Conservation (phyloP, 441 rosid species). For the Biscutella laevigata region DNA sequence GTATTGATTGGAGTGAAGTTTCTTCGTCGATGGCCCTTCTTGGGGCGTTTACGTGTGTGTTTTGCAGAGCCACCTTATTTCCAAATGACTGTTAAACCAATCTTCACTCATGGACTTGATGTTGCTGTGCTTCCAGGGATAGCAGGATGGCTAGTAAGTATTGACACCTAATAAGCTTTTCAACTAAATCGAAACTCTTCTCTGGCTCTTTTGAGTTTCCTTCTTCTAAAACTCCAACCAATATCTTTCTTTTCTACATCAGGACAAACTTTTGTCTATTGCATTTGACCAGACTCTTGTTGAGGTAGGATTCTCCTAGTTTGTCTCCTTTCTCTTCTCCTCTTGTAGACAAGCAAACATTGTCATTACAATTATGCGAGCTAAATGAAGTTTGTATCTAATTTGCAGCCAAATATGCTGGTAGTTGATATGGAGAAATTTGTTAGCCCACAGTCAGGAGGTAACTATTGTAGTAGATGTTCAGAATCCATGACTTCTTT, state of each 20-base stretch:
- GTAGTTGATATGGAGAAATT: conserved; percentile 89
- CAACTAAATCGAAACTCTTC: not conserved
- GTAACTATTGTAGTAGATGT: conserved; percentile 21
- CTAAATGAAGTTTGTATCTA: not conserved
- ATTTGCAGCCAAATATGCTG: conserved; percentile 88
- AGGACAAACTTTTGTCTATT: conserved; percentile 76
- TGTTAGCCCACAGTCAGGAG: conserved; percentile 42
- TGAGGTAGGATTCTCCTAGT: conserved; percentile 41
- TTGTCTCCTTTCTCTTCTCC: not conserved
- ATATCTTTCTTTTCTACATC: conserved; percentile 17
- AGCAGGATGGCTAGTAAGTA: conserved; percentile 97
- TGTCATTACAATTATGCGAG: not conserved
- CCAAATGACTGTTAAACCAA: conserved; percentile 82
- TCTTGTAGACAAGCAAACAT: not conserved
- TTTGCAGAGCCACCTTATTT: conserved; percentile 97
- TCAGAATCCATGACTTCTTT: not conserved
- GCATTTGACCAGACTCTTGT: conserved; percentile 96
- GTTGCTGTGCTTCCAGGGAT: conserved; percentile 88
- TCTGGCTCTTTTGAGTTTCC: not conserved
- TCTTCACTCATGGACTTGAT: conserved; percentile 66
- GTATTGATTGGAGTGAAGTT: conserved; percentile 89
- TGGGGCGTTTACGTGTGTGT: conserved; percentile 81
- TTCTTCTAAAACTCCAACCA: conserved; percentile 12
- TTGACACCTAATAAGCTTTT: not conserved
- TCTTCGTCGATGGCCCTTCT: conserved; percentile 73